Percentiles rank a stretch among this genome's conserved stretches.
phyloP scores from a whole-genome alignment of 2,329 filamentous ascomycete species.

The Alternaria atra region DNA sequence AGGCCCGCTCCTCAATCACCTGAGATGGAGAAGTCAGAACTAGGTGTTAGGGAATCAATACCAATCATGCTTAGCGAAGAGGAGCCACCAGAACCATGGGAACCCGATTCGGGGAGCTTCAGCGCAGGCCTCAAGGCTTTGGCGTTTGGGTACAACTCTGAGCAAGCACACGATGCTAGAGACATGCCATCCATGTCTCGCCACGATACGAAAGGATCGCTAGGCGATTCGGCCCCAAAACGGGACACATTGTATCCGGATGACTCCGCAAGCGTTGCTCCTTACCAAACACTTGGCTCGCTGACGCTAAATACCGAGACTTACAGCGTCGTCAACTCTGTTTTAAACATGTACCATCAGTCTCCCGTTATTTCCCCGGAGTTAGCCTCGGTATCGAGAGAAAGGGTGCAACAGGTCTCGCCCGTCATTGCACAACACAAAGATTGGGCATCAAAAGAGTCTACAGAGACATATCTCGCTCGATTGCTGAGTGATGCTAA shows the following conservation, averaged over 20 bases:
- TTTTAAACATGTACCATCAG: constrained; percentile 54
- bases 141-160: constrained; percentile 24
- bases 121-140: constrained; percentile 23
- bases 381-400: constrained; percentile 50
- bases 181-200: constrained; percentile 23
- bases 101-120: constrained; percentile 14
- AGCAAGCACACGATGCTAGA: constrained; percentile 24
- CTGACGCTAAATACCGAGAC: constrained; percentile 53
- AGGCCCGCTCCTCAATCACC: constrained; percentile 21
- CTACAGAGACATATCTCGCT: constrained; percentile 64
- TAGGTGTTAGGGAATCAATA: constrained; percentile 64
- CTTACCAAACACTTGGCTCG: constrained; percentile 38
- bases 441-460: constrained; percentile 64
- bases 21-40: constrained; percentile 52
- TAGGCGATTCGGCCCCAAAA: constrained; percentile 43
- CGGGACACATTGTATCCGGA: constrained; percentile 48
- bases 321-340: constrained; percentile 54
- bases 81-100: constrained; percentile 21
- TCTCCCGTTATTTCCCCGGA: constrained; percentile 50
- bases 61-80: constrained; percentile 63
- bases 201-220: constrained; percentile 47
- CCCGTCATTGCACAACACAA: constrained; percentile 63
- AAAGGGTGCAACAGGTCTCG: constrained; percentile 58
- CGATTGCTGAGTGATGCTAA: constrained; percentile 53
- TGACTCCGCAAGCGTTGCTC: constrained; percentile 50